Evolutionary conservation across 192 early-diverging fungal species (phyloP), one percentile per base, ranked within the genome.

Genomic region (Ramicandelaber brevisporus): DNA sequence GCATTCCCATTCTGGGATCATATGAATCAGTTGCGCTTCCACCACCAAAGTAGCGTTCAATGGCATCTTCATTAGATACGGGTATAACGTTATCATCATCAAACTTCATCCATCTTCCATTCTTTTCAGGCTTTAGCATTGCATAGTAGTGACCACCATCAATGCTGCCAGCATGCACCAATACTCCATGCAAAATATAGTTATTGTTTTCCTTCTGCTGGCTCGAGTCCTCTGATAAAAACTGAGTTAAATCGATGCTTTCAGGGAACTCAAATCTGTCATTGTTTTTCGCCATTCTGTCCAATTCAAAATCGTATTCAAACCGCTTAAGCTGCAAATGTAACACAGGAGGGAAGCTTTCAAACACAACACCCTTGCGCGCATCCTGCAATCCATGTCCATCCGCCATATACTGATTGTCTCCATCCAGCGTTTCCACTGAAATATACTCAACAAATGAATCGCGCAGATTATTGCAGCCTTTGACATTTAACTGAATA

Each of bases 271-370:
- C 88, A 44, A 87, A 69, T n/a, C 88, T 70, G 47, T 90, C 88
- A 55, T 93, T 93, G 51, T 86, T 89, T 60, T 95, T 96, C 36
- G 93, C 75, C 70, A 83, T 80, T 3, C 53, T 54, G 41, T 89
- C 87, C 18, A 63, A 55, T 52, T 71, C 62, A 34, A 89, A 71
- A 43, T 99, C 89, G 50, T 92, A 99, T 49, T 99, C 93, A 41
- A 93, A 99, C 10, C 89, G 66, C 52, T 93, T 95, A 40, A 99
- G 55, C 43, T 93, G 93, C 30, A 99, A 48, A 41, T 93, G 86
- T 21, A 99, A 48, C 11, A 99, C 83, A 5, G 82, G 86, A 21
- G 93, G 93, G 33, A 93, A 78, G 14, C 54, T 53, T 42, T 75
- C 67, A 39, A 99, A 99, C 4, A 84, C 81, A 18, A 96, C 86